These are phyloP conservation scores for Colletotrichum eleusines DNA, from an alignment of 2,329 filamentous ascomycete genomes.

Conservation along the genomic window DNA sequence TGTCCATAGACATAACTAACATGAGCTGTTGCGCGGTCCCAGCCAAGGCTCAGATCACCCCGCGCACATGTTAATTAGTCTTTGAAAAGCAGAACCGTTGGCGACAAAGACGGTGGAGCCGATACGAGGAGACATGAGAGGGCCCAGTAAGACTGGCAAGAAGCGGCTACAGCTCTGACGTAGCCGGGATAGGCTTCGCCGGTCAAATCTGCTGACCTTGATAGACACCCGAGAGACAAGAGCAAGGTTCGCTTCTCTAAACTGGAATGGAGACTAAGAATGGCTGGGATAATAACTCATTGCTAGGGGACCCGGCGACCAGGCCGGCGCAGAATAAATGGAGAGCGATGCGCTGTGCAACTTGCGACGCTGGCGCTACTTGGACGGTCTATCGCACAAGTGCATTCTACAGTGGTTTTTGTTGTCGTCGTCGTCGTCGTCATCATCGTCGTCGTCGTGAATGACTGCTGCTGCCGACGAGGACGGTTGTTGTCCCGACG, in stretches of 20 bases:
- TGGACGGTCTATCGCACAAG: neutral
- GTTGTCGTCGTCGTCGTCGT: no score
- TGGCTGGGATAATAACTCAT: neutral
- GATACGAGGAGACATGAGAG: neutral
- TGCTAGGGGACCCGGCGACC: neutral
- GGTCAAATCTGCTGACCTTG: neutral
- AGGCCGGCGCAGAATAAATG: neutral
- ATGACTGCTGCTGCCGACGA: neutral
- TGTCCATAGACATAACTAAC: no score
- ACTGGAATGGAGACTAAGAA: neutral
- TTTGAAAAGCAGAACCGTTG: no score
- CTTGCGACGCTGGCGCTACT: neutral
- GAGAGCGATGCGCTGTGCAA: neutral
- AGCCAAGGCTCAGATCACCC: neutral
- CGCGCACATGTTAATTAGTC: no score
- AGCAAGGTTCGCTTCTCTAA: neutral
- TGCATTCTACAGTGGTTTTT: neutral
- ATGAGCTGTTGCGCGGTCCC: neutral
- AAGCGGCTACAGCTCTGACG: neutral
- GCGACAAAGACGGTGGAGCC: no score
- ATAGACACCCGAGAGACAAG: neutral
- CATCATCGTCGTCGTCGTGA: neutral
- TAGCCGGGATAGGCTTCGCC: neutral
- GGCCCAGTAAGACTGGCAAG: neutral
- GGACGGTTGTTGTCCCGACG: constrained; percentile 7